Percentiles rank a stretch among this genome's conserved stretches.
These are phyloP conservation scores for Marsdenia floribunda DNA, from an alignment of 257 asterid genomes.

Conservation along the genomic window DNA sequence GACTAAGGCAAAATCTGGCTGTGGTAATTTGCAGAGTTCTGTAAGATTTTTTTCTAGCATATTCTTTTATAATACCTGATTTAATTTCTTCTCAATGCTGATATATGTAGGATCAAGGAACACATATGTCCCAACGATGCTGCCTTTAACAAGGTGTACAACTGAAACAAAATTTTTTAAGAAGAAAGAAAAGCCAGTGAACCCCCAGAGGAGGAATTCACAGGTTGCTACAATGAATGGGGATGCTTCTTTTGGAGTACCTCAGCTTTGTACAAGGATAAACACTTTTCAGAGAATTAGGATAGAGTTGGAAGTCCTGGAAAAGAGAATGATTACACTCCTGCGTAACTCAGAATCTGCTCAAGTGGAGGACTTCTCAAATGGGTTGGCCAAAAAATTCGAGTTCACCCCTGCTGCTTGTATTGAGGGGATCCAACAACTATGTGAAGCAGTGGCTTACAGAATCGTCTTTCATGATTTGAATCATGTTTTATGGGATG, in stretches of 20 bases:
- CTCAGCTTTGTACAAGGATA: constrained; percentile 82
- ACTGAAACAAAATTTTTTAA: constrained; percentile 62
- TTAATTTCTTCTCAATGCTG: constrained; percentile 11
- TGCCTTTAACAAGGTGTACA: constrained; percentile 86
- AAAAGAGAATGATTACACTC: constrained; percentile 79
- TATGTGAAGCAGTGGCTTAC: constrained; percentile 70
- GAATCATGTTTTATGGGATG: constrained; percentile 62
- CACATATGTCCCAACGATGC: constrained; percentile 75
- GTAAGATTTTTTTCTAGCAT: neutral
- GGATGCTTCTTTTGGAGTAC: constrained; percentile 51
- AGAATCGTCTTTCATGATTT: constrained; percentile 76
- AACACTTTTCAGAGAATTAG: constrained; percentile 76
- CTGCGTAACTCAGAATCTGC: constrained; percentile 93
- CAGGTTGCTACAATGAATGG: constrained; percentile 76
- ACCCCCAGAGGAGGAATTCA: constrained; percentile 57
- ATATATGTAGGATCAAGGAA: constrained; percentile 62
- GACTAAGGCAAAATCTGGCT: constrained; percentile 78
- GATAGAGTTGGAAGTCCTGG: constrained; percentile 65
- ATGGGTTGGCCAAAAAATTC: constrained; percentile 61
- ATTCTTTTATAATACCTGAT: constrained; percentile 7
- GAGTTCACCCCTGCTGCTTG: constrained; percentile 79
- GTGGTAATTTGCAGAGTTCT: constrained; percentile 49
- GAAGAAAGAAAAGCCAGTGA: constrained; percentile 64
- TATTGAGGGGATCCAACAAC: constrained; percentile 81
- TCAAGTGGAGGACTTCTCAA: constrained; percentile 70